Conservation (phyloP, 148 eudicot species). For the Fallopia convolvulus region DNA sequence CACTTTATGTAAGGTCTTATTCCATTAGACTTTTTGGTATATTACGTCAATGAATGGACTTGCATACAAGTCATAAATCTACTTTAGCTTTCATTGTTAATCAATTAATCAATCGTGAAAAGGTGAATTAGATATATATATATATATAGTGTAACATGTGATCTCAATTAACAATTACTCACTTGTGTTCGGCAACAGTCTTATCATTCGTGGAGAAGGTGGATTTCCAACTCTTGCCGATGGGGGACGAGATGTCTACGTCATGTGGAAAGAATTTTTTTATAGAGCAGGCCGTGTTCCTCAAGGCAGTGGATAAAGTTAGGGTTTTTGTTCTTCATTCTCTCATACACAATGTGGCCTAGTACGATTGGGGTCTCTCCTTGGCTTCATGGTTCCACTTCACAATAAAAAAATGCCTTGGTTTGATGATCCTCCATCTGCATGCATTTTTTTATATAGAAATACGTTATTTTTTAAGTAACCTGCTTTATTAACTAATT, state of each 20-base stretch:
- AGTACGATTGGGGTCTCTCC: constrained; percentile 27
- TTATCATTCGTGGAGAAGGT: constrained; percentile 74
- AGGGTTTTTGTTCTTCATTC: constrained; percentile 67
- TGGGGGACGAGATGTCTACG: constrained; percentile 62
- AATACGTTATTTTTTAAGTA: too few relatives aligned
- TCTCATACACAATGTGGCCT: constrained; percentile 67
- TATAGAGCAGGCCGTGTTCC: constrained; percentile 62
- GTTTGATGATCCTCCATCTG: constrained; percentile 24
- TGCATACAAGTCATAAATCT: too few relatives aligned
- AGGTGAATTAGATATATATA: too few relatives aligned
- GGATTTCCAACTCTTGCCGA: constrained; percentile 86
- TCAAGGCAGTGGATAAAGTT: constrained; percentile 62
- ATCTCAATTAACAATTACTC: not conserved
- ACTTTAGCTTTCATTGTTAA: too few relatives aligned
- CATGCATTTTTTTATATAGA: not conserved
- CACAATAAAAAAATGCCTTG: constrained; percentile 80
- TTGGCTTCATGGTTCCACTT: constrained; percentile 15
- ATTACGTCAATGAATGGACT: too few relatives aligned
- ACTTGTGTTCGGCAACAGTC: constrained; percentile 69
- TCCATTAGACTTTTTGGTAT: too few relatives aligned
- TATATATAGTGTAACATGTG: too few relatives aligned
- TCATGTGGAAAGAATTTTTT: constrained; percentile 67
- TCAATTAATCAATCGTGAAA: too few relatives aligned
- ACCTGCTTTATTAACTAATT: too few relatives aligned
- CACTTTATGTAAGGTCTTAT: too few relatives aligned